Conservation (phyloP, 1,139 yeast species). For the Blastobotrys petasosporus region DNA sequence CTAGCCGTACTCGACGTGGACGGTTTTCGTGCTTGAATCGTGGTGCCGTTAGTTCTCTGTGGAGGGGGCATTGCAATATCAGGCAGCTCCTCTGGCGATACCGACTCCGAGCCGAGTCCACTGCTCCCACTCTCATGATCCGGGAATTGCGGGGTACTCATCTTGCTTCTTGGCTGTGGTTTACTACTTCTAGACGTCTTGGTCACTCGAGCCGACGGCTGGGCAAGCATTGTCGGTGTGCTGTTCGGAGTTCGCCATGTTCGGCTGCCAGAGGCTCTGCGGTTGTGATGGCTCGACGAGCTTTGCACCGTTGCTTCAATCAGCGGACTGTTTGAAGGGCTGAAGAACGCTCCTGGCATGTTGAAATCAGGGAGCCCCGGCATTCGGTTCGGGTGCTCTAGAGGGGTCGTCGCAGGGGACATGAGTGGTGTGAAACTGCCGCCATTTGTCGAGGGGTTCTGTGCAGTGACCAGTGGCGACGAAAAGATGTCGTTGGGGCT, state of each 20-base stretch:
- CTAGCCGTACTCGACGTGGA: slow-evolving; percentile 1
- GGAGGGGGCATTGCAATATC: slow-evolving; percentile 29
- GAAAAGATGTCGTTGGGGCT: slow-evolving; percentile 24
- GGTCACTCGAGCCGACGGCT: slow-evolving; percentile 3
- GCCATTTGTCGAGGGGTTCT: slow-evolving; percentile 7
- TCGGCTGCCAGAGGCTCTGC: neutral
- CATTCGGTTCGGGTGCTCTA: slow-evolving; percentile 30
- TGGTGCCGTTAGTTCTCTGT: slow-evolving; percentile 13
- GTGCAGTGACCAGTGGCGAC: slow-evolving; percentile 19
- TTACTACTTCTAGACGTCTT: neutral
- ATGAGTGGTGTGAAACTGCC: slow-evolving; percentile 58
- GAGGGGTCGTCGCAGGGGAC: slow-evolving; percentile 68
- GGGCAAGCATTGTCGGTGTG: slow-evolving; percentile 10
- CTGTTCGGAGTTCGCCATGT: neutral
- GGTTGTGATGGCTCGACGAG: slow-evolving; percentile 1
- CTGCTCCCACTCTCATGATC: neutral
- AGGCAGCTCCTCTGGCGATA: slow-evolving; percentile 24
- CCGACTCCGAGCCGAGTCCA: slow-evolving; percentile 2
- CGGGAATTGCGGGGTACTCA: neutral
- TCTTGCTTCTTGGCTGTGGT: neutral
- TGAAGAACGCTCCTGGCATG: slow-evolving; percentile 36
- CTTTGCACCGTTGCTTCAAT: slow-evolving; percentile 11
- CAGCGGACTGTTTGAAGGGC: slow-evolving; percentile 32
- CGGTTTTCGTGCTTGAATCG: neutral
- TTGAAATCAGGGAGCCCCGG: slow-evolving; percentile 23